A percentile compares a stretch with the other conserved stretches of the same genome.
phyloP scores from a whole-genome alignment of 1,284 basidiomycete genomes.

The Sporisorium graminicola region DNA sequence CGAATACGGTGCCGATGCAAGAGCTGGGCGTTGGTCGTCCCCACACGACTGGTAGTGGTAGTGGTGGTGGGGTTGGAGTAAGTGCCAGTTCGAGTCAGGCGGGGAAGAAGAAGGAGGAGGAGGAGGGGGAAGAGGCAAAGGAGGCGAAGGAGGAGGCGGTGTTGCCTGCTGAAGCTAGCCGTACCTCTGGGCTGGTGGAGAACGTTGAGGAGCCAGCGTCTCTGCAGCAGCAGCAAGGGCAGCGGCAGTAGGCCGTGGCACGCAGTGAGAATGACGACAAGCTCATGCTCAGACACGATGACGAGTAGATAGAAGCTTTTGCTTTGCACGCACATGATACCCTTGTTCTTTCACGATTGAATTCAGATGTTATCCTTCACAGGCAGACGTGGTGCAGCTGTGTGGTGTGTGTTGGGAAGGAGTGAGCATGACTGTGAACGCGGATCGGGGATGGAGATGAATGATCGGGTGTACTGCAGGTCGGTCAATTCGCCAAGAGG shows the following conservation, averaged over 20 bases:
- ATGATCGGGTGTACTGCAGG: too few species aligned
- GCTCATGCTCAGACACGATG: not conserved
- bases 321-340: not conserved
- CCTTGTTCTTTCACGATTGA: not conserved
- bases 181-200: conserved; percentile 20
- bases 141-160: conserved; percentile 6
- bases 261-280: not conserved
- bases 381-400: too few species aligned
- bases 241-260: not conserved
- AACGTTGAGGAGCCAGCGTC: conserved; percentile 13
- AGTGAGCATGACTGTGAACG: too few species aligned
- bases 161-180: conserved; percentile 29
- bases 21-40: conserved; percentile 13
- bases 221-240: not conserved
- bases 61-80: too few species aligned
- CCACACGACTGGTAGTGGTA: not conserved
- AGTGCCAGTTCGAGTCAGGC: not conserved
- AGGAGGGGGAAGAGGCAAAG: not conserved
- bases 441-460: too few species aligned
- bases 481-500: too few species aligned
- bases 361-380: too few species aligned
- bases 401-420: too few species aligned
- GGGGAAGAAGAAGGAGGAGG: not conserved
- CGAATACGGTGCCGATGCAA: conserved; percentile 33
- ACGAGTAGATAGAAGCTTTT: not conserved